Percentiles rank a stretch among this genome's conserved stretches.
These are phyloP conservation scores for Eucalyptus cloeziana DNA, from an alignment of 345 rosid species.

Conservation along the genomic window DNA sequence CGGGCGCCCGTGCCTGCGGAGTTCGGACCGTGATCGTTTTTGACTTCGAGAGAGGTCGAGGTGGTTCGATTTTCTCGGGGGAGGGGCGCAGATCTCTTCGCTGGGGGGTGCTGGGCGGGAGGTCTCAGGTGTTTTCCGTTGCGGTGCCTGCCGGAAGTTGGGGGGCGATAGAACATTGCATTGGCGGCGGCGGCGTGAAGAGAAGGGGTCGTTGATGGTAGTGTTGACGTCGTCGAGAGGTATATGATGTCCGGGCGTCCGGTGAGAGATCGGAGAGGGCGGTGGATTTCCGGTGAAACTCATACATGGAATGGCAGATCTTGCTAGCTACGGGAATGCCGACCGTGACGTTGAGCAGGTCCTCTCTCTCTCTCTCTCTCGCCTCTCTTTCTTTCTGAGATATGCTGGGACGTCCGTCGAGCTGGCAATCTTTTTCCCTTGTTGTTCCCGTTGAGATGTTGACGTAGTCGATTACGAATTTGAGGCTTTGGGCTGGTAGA, in stretches of 20 bases:
- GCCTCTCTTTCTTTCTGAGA: not conserved
- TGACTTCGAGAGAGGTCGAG: not conserved
- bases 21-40: not conserved
- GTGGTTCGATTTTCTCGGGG: not conserved
- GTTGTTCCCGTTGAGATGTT: not conserved
- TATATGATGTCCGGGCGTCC: slow-evolving; percentile 84
- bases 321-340: slow-evolving; percentile 81
- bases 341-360: slow-evolving; percentile 85
- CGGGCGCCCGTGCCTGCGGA: not conserved
- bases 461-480: not conserved
- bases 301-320: slow-evolving; percentile 99
- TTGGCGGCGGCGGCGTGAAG: not conserved
- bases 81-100: not conserved
- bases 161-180: not conserved
- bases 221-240: slow-evolving; percentile 14
- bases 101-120: not conserved
- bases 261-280: slow-evolving; percentile 70
- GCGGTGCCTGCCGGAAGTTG: not conserved
- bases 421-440: not conserved
- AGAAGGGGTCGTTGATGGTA: slow-evolving; percentile 7
- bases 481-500: not conserved
- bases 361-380: not conserved
- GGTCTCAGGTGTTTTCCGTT: not conserved
- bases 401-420: not conserved
- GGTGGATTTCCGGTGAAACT: slow-evolving; percentile 46